These are phyloP conservation scores for Saccharomycopsis sp. DNA, from an alignment of 805 yeast species.

Conservation along the genomic window DNA sequence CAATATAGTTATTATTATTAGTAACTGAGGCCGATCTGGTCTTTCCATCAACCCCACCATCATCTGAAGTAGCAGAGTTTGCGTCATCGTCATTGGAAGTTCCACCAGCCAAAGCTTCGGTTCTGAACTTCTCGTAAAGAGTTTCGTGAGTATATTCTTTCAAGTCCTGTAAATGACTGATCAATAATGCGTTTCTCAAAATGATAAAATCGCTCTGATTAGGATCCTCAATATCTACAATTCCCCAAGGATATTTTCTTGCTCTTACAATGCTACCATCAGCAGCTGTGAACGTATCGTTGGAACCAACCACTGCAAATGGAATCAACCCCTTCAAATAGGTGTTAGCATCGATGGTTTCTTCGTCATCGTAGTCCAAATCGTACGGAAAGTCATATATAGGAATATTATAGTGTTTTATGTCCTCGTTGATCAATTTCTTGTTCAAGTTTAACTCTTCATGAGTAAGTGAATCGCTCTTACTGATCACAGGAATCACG, in stretches of 20 bases:
- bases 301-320: constrained; percentile 64
- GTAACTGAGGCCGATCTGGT: constrained; percentile 16
- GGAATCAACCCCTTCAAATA: constrained; percentile 60
- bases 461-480: constrained; percentile 78
- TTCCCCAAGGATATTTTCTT: constrained; percentile 54
- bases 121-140: constrained; percentile 83
- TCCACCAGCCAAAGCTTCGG: constrained; percentile 72
- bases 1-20: constrained; percentile 36
- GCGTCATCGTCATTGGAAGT: constrained; percentile 25
- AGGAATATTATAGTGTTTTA: constrained; percentile 62
- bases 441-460: constrained; percentile 74
- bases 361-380: constrained; percentile 47
- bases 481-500: constrained; percentile 79
- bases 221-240: constrained; percentile 61
- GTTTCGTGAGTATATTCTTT: constrained; percentile 85
- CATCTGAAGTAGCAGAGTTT: constrained; percentile 22
- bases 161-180: constrained; percentile 80
- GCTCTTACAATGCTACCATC: constrained; percentile 38
- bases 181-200: constrained; percentile 70
- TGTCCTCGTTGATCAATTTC: constrained; percentile 67
- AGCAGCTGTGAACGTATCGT: constrained; percentile 45
- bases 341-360: constrained; percentile 58
- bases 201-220: constrained; percentile 75
- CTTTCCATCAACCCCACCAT: constrained; percentile 15
- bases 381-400: constrained; percentile 68